Base-by-base conservation (phyloP, 768 basidiomycete species). In the Mycena kentingensis region DNA sequence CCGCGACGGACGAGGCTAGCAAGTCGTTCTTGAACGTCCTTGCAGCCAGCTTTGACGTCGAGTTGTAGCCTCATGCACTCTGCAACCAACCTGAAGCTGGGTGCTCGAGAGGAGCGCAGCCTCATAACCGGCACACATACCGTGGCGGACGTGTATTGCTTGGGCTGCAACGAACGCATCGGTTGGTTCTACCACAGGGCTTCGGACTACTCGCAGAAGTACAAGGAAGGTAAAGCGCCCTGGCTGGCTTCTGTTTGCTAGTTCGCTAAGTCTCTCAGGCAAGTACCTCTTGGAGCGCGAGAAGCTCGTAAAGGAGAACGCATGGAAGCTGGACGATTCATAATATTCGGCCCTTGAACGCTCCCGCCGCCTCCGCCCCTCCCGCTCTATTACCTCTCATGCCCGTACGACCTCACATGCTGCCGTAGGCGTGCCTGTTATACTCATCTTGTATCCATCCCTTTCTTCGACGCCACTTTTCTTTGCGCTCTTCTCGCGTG, bases 121-220 rank as follows among this genome's bases (percentile, higher is more conserved):
- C 76, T 92, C 22, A 65, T 91, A 50, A 92, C 90, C 6, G 90
- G 90, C 4, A 79, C 88, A 4, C 88, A 92, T 58, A 85, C 85
- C 1, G 90, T 93, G 6, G 86, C 88, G 12, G 90, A 93, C 63
- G 80, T 84, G 1, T 91, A 81, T 64, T 93, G 90, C 62, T 46
- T 88, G 27, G 88, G 88, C 0, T 93, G 90, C 69, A 83, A 85
- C 51, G 88, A 88, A 15, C 78, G 87, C 29, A 51, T 92, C 4
- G 90, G 90, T 1, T 93, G 90, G 90, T 90, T 76, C 63, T 93
- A 93, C 60, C 82, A 88, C 66, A 87, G 85, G 63, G 88, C 90
- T 12, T 78, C 84, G 0, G 87, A 92, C 58, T 71, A 74, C 32
- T 77, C 81, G 3, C 90, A 93, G 79, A 90, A 87, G 65, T 92